Percentiles rank a stretch among this genome's conserved stretches.
These are phyloP conservation scores for Ophiocordyceps camponoti-saundersi DNA, from an alignment of 2,329 filamentous ascomycete species.

Conservation along the genomic window DNA sequence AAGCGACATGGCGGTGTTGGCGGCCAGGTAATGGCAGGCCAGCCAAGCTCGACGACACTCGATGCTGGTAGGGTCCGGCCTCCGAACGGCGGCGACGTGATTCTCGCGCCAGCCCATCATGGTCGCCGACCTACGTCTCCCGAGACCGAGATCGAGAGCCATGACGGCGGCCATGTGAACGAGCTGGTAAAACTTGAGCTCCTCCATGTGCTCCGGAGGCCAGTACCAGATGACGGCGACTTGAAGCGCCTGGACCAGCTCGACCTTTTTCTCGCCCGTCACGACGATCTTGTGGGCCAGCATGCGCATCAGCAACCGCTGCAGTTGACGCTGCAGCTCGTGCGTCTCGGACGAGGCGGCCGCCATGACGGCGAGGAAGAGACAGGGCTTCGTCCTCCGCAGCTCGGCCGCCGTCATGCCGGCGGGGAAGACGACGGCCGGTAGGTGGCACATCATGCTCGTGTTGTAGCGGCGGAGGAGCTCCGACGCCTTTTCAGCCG, in stretches of 20 bases:
- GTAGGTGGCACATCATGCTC: slow-evolving; percentile 43
- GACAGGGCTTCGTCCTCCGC: slow-evolving; percentile 39
- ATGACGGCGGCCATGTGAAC: slow-evolving; percentile 68
- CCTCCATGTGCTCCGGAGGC: slow-evolving; percentile 67
- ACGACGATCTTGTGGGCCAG: slow-evolving; percentile 62
- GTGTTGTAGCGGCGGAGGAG: slow-evolving; percentile 42
- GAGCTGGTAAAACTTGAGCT: slow-evolving; percentile 80
- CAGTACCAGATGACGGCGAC: slow-evolving; percentile 72
- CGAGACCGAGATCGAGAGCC: slow-evolving; percentile 70
- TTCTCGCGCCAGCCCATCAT: slow-evolving; percentile 17
- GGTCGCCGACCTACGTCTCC: slow-evolving; percentile 17
- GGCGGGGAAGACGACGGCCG: slow-evolving; percentile 41
- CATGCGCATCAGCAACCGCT: slow-evolving; percentile 52
- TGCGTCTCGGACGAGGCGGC: slow-evolving; percentile 42
- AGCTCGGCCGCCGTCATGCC: slow-evolving; percentile 36
- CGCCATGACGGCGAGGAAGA: slow-evolving; percentile 57
- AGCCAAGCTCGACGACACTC: slow-evolving; percentile 42
- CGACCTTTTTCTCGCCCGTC: slow-evolving; percentile 63
- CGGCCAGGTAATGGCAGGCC: slow-evolving; percentile 39
- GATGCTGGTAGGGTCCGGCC: slow-evolving; percentile 33
- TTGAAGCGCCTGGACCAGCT: slow-evolving; percentile 65
- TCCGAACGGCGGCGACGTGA: slow-evolving; percentile 18
- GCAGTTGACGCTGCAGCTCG: slow-evolving; percentile 40
- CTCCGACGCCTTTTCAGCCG: slow-evolving; percentile 32
- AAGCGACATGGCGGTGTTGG: slow-evolving; percentile 43